phyloP scores from a whole-genome alignment of 768 basidiomycete species.

The Mycena indigotica region DNA sequence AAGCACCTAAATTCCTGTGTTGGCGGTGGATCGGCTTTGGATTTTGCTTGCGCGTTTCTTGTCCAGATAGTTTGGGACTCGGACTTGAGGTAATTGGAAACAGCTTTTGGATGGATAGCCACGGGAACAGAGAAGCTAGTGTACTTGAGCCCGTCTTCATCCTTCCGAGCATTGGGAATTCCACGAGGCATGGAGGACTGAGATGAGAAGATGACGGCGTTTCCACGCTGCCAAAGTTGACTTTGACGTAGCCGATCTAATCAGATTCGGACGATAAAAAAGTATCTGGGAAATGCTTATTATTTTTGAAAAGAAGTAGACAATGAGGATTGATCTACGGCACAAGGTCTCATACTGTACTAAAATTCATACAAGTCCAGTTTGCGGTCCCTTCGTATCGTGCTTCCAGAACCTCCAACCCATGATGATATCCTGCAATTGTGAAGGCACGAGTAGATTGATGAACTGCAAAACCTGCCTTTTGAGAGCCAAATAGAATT shows the following conservation, averaged over 20 bases:
- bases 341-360: not conserved
- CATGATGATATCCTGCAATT: slow-evolving; percentile 8
- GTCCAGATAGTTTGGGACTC: slow-evolving; percentile 77
- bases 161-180: slow-evolving; percentile 76
- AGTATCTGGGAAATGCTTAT: too few species aligned
- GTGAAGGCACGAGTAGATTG: not conserved
- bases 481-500: slow-evolving; percentile 26
- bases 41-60: slow-evolving; percentile 60
- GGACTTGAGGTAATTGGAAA: slow-evolving; percentile 75
- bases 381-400: slow-evolving; percentile 1
- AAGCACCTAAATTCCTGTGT: slow-evolving; percentile 51
- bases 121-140: slow-evolving; percentile 82
- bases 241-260: too few species aligned
- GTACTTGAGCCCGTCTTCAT: slow-evolving; percentile 81
- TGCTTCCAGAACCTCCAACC: slow-evolving; percentile 17
- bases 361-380: slow-evolving; percentile 1
- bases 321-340: not conserved
- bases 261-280: too few species aligned
- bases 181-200: slow-evolving; percentile 68
- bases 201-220: not conserved
- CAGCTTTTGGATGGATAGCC: slow-evolving; percentile 79
- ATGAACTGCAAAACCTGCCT: slow-evolving; percentile 6
- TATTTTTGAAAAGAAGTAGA: too few species aligned
- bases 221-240: not conserved
- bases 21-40: slow-evolving; percentile 45